Evolutionary conservation across 257 asterid genomes (phyloP).

Genomic region (Solanum gandarillasii): DNA sequence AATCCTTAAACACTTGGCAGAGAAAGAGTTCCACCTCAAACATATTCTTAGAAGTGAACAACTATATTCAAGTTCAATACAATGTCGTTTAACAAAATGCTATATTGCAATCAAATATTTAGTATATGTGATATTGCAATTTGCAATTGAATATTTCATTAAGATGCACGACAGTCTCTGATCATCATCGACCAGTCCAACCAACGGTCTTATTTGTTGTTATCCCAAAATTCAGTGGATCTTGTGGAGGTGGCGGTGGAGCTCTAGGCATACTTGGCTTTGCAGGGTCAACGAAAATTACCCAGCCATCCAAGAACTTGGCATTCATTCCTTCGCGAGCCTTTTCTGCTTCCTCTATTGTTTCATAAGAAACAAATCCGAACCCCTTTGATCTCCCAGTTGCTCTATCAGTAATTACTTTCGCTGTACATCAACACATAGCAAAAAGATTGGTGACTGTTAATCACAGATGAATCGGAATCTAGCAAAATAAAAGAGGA

Average conservation of each 20-base stretch:
- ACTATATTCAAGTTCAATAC: not conserved
- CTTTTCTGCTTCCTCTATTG: slow-evolving; percentile 82
- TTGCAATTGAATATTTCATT: not conserved
- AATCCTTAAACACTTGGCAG: not conserved
- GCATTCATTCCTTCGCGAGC: slow-evolving; percentile 89
- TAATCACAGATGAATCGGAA: not conserved
- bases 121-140: not conserved
- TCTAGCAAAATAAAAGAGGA: not conserved
- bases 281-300: slow-evolving; percentile 92
- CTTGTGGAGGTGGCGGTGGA: slow-evolving; percentile 34
- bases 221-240: slow-evolving; percentile 36
- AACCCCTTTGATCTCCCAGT: slow-evolving; percentile 90
- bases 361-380: slow-evolving; percentile 66
- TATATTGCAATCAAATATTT: not conserved
- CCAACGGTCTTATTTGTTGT: slow-evolving; percentile 80
- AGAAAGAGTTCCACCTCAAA: not conserved
- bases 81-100: not conserved
- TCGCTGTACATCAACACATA: slow-evolving; percentile 37
- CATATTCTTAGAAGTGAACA: not conserved
- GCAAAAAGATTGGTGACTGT: not conserved
- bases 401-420: slow-evolving; percentile 65
- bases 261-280: slow-evolving; percentile 58
- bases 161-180: not conserved
- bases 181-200: slow-evolving; percentile 44
- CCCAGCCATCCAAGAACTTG: slow-evolving; percentile 90